Evolutionary conservation across 805 yeast species (phyloP).

Genomic region (Metschnikowia kunwiensis): DNA sequence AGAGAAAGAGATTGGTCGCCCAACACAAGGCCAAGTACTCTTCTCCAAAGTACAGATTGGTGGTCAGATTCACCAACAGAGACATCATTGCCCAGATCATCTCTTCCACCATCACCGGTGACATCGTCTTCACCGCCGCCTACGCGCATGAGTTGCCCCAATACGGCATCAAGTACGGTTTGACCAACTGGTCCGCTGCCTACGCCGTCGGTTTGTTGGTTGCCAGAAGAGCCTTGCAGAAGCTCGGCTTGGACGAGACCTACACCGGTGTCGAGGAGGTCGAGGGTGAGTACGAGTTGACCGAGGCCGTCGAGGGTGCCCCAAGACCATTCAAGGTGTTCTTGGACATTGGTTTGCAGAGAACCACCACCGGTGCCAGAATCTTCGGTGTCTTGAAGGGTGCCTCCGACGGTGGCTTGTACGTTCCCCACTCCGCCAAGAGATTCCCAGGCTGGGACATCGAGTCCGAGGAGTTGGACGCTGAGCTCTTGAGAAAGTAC

Average conservation of each 20-base stretch:
- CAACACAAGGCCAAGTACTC: conserved; percentile 99
- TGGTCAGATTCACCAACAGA: conserved; percentile 99
- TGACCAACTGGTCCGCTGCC: conserved; percentile 99
- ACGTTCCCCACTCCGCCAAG: conserved; percentile 98
- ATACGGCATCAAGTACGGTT: conserved; percentile 97
- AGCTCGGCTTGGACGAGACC: conserved; percentile 97
- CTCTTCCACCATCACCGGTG: conserved; percentile 97
- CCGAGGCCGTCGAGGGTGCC: conserved; percentile 98
- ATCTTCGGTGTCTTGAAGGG: conserved; percentile 99
- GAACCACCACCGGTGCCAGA: conserved; percentile 99
- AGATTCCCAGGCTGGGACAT: conserved; percentile 99
- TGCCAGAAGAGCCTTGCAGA: conserved; percentile 98
- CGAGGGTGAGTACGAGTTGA: conserved; percentile 97
- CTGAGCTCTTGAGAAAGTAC: conserved; percentile 96
- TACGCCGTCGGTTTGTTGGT: conserved; percentile 97
- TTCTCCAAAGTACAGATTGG: conserved; percentile 99
- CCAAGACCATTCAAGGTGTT: conserved; percentile 99
- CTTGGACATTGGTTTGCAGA: conserved; percentile 98
- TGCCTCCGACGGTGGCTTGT: conserved; percentile 99
- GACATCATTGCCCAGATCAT: conserved; percentile 98
- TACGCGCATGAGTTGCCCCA: conserved; percentile 98
- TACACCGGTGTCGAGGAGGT: conserved; percentile 99
- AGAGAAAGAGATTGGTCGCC: conserved; percentile 98
- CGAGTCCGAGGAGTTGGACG: conserved; percentile 96
- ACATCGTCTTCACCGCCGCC: conserved; percentile 93